Percentiles rank a stretch among this genome's conserved stretches.
Conservation (phyloP, 441 rosid genomes). For the Populus hybrid region DNA sequence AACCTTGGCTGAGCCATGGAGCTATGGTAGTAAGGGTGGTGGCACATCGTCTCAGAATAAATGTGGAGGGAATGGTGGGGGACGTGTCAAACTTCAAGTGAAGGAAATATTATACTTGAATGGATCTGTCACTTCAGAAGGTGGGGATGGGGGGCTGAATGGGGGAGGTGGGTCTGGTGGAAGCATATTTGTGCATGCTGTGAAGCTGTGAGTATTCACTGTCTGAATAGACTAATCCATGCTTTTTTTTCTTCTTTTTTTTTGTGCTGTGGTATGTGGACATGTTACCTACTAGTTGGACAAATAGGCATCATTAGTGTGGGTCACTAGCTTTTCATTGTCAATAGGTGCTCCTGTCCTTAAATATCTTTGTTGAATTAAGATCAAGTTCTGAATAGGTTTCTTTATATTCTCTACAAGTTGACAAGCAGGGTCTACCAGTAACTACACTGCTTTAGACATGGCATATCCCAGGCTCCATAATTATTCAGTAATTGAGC, state of each 20-base stretch:
- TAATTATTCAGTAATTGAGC: neutral
- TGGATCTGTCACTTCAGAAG: constrained; percentile 77
- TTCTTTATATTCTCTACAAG: neutral
- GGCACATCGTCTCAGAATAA: constrained; percentile 43
- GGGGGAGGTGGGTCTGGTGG: constrained; percentile 99
- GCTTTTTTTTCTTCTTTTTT: constrained; percentile 9
- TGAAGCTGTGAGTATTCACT: constrained; percentile 73
- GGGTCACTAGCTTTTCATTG: neutral
- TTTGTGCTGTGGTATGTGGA: neutral
- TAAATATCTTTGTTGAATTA: neutral
- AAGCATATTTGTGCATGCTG: constrained; percentile 59
- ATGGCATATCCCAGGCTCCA: neutral
- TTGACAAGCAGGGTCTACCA: no score
- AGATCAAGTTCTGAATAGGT: neutral
- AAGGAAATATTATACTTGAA: constrained; percentile 68
- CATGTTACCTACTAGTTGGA: constrained; percentile 1
- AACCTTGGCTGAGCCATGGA: constrained; percentile 81
- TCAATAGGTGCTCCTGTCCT: neutral
- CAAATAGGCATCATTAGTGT: constrained; percentile 2
- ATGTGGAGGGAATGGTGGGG: constrained; percentile 91
- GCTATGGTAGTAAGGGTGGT: constrained; percentile 95
- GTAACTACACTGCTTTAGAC: neutral
- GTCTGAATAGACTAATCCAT: constrained; percentile 5
- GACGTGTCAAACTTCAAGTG: constrained; percentile 62
- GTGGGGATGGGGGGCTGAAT: constrained; percentile 71